Base-by-base conservation (phyloP, 2,329 filamentous ascomycete genomes). In the Penicillium verrucosum region DNA sequence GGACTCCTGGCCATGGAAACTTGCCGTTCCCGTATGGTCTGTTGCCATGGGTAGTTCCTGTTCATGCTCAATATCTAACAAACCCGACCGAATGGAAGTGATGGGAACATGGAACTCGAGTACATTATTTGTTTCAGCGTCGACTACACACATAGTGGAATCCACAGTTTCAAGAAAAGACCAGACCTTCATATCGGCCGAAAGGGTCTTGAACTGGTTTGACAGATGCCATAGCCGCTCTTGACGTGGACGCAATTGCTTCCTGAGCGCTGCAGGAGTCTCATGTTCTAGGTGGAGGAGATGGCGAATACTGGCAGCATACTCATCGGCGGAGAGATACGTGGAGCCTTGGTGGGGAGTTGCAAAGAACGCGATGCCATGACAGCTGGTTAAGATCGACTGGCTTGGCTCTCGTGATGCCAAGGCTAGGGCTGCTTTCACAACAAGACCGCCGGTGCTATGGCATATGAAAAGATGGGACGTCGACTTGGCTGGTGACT, bases 81-180 rank as follows among this genome's bases (percentile, higher is more conserved):
- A 51, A 0, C 68, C 70, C 4, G 70, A 73, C n/a, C 68, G 59
- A 14, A 73, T 72, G 75, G 84, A 85, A 0, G 82, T 82, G 16
- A 87, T 72, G 0, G 84, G 83, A 0, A 83, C 83, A 8, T 81
- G 82, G 56, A 86, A 85, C 62, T 82, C 82, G 3, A 85, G 56
- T 1, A 61, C 76, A 52, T 81, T 80, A 4, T 73, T 70, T 1
- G 68, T 67, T 4, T 73, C 67, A 0, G 69, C 65, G 40, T 70
- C 69, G 10, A 72, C 65, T 7, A 73, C 79, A 0, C 81, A 81
- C 5, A 86, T 73, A 0, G 79, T 78, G 0, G 84, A 85, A 66
- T 86, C 84, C 8, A 83, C 78, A 0, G 83, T 87, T 63, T 87
- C 85, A 57, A 86, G 83, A 40, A 86, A 82, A 0, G 83, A 85